Conservation (phyloP, 225 moss, liverwort and hornwort genomes). For the Takakia lepidozioides region DNA sequence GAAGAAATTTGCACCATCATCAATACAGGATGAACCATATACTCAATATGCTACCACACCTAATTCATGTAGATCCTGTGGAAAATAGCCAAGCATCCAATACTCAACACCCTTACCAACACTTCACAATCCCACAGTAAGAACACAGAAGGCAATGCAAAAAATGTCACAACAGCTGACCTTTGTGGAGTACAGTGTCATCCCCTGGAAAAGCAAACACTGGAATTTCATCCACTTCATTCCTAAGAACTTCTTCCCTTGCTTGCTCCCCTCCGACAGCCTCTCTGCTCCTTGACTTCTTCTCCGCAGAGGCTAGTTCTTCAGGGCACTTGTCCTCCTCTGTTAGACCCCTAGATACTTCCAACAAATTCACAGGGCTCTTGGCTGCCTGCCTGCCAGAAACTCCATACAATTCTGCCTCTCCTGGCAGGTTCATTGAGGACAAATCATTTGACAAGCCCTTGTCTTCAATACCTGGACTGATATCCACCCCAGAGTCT, state of each 20-base stretch:
- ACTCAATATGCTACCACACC: too few species aligned
- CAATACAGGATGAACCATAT: too few species aligned
- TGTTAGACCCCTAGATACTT: not conserved
- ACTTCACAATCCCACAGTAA: too few species aligned
- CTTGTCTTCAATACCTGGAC: not conserved
- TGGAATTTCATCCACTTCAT: slow-evolving; percentile 2
- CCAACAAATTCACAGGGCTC: not conserved
- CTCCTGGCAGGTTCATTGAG: slow-evolving; percentile 6
- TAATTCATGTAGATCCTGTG: too few species aligned
- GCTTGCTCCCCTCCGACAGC: slow-evolving; percentile 2
- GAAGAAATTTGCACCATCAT: too few species aligned
- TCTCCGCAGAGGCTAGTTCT: not conserved
- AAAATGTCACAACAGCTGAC: slow-evolving; percentile 6
- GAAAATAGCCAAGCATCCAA: too few species aligned
- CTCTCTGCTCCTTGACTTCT: slow-evolving; percentile 1
- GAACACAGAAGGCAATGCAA: not conserved
- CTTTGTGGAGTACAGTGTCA: slow-evolving; percentile 9
- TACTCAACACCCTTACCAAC: too few species aligned
- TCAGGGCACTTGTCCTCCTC: not conserved
- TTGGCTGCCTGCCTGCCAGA: not conserved
- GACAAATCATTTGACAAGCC: not conserved
- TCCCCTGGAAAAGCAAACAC: slow-evolving; percentile 4
- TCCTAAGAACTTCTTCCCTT: slow-evolving; percentile 3
- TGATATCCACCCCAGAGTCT: not conserved
- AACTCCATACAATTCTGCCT: not conserved